These are phyloP conservation scores for Gleditsia sinensis DNA, from an alignment of 306 rosid species.

Conservation along the genomic window DNA sequence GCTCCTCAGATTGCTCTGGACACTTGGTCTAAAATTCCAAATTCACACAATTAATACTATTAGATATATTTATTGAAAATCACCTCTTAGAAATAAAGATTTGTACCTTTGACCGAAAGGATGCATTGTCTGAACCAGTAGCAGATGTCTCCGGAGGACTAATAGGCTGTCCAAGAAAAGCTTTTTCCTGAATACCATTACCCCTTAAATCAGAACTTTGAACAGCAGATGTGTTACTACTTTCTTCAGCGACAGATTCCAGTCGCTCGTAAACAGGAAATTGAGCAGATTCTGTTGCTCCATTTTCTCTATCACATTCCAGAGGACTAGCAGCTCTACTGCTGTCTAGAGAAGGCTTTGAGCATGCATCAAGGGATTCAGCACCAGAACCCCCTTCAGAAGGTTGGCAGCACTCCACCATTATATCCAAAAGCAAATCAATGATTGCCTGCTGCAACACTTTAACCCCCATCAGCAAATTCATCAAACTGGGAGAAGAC, in stretches of 20 bases:
- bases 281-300: conserved; percentile 57
- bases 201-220: conserved; percentile 82
- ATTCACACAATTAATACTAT: conserved; percentile 34
- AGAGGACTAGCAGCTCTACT: conserved; percentile 59
- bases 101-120: conserved; percentile 77
- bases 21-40: conserved; percentile 78
- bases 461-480: conserved; percentile 97
- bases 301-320: conserved; percentile 70
- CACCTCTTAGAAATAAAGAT: conserved; percentile 23
- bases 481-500: conserved; percentile 97
- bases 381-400: conserved; percentile 68
- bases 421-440: conserved; percentile 96
- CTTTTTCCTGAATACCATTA: conserved; percentile 50
- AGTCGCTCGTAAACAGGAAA: conserved; percentile 69
- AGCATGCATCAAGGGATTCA: conserved; percentile 62
- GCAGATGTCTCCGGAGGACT: conserved; percentile 91
- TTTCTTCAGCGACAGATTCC: conserved; percentile 67
- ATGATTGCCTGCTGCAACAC: conserved; percentile 97
- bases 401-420: conserved; percentile 99
- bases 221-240: conserved; percentile 71
- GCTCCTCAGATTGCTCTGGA: conserved; percentile 99
- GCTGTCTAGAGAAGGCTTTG: conserved; percentile 62
- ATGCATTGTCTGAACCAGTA: conserved; percentile 60
- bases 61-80: conserved; percentile 16
- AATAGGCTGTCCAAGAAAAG: conserved; percentile 68